Evolutionary conservation across 345 rosid species (phyloP), one percentile per base, ranked within the genome.

Genomic region (Trapa incisa): DNA sequence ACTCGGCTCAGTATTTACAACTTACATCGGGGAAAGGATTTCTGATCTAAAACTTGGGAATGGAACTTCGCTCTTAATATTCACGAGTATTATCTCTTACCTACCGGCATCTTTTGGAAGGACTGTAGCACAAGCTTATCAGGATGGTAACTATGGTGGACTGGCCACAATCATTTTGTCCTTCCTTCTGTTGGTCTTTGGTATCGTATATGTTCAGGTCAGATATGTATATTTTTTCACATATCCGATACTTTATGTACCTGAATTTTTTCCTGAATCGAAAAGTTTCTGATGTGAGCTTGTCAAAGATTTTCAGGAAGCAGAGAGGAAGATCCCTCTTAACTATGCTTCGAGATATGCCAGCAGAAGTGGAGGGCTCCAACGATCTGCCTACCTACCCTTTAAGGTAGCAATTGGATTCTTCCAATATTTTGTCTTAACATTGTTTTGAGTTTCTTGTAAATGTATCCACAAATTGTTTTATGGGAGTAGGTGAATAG

Each of bases 141-240:
- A 89, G 74, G 97, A 89, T 78, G 96, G 97, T 67, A 91, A 94
- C 85, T 94, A 88, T 73, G 63, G 73, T 66, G 99, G 99, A 75
- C 95, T 94, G 29, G 80, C 72, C n/a, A 69, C 89, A 48, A 84
- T 85, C 64, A 50, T 91, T 71, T 70, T 82, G 73, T 88, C 96
- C 8, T 91, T 94, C 75, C 72, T 87, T 75, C 80, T 91, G 11
- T 78, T 94, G 67, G 99, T 94, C 68, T 87, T 94, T 14, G 91
- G 95, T 42, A 91, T 94, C 42, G 95, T 94, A 37, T 94, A 94
- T 80, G 99, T 94, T 76, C 99, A 94, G 99, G 99, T 94, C 84
- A 82, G 33, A 60, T 37, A 54, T 69, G 61, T 36, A 60, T 67
- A 62, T 37, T 54, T 70, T 65, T 17, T 70, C 64, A 64, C 6